Evolutionary conservation across 495 filamentous ascomycete genomes (phyloP).

Genomic region (Xylaria scruposa): DNA sequence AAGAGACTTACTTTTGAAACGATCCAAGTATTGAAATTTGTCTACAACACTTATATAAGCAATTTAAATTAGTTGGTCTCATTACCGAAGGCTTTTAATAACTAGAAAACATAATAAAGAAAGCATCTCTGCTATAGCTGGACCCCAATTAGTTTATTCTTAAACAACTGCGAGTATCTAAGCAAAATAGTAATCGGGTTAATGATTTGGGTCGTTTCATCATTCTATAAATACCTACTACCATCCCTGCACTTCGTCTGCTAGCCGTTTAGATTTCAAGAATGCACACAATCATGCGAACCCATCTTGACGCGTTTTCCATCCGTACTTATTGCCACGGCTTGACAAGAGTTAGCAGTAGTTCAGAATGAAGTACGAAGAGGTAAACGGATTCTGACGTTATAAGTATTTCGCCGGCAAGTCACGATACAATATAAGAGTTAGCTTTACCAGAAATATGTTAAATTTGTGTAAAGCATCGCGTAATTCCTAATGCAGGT

Average conservation of each 20-base stretch:
- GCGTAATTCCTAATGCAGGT: not conserved
- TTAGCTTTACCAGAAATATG: not conserved
- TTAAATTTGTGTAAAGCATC: slow-evolving; percentile 2
- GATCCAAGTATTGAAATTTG: no score
- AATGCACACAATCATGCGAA: not conserved
- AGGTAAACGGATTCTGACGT: not conserved
- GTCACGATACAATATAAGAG: not conserved
- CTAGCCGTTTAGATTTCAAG: not conserved
- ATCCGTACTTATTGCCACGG: not conserved
- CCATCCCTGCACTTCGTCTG: not conserved
- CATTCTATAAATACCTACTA: not conserved
- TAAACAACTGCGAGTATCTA: not conserved
- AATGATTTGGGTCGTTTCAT: not conserved
- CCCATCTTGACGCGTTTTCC: not conserved
- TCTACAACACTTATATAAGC: no score
- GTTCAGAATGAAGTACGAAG: not conserved
- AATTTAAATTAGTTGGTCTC: no score
- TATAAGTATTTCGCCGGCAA: not conserved
- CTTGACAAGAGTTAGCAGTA: not conserved
- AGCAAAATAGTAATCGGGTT: no score
- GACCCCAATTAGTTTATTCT: no score
- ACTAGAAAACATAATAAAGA: no score
- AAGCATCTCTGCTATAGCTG: no score
- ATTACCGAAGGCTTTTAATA: no score
- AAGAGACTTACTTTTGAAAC: no score